Evolutionary conservation across 768 basidiomycete species (phyloP).

Genomic region (Clitopilus passeckerianus): DNA sequence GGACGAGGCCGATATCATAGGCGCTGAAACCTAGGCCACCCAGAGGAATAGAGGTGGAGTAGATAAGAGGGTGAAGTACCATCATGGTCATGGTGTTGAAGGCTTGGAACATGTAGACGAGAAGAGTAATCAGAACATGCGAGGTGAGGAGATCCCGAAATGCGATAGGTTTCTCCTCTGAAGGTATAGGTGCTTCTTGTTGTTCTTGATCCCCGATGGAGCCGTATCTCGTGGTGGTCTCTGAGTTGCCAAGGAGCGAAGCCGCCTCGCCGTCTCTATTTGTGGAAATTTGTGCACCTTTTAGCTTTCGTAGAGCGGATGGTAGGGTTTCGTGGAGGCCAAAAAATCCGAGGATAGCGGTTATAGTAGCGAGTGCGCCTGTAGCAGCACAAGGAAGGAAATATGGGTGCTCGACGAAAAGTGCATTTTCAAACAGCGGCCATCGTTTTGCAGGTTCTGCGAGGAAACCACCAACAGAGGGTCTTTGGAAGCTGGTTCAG

Average conservation of each 20-base stretch:
- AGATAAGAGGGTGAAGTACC: slow-evolving; percentile 59
- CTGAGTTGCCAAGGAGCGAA: background rate
- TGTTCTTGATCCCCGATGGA: background rate
- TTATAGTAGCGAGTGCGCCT: slow-evolving; percentile 41
- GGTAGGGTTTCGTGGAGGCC: slow-evolving; percentile 40
- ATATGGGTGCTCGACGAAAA: slow-evolving; percentile 32
- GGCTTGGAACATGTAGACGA: slow-evolving; percentile 50
- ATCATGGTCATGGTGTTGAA: slow-evolving; percentile 54
- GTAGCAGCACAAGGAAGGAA: slow-evolving; percentile 38
- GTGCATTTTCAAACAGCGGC: slow-evolving; percentile 43
- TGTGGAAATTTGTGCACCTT: slow-evolving; percentile 3
- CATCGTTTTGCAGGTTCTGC: slow-evolving; percentile 54
- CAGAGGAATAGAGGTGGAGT: slow-evolving; percentile 52
- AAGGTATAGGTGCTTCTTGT: background rate
- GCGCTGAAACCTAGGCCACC: slow-evolving; percentile 63
- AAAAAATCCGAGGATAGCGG: slow-evolving; percentile 36
- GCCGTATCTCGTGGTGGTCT: background rate
- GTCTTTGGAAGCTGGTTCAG: slow-evolving; percentile 26
- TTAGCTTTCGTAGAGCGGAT: background rate
- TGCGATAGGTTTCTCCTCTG: slow-evolving; percentile 15
- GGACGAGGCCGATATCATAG: slow-evolving; percentile 49
- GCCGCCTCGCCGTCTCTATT: background rate
- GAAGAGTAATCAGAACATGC: slow-evolving; percentile 43
- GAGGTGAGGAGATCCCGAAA: slow-evolving; percentile 39
- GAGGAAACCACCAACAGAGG: slow-evolving; percentile 58